Evolutionary conservation across 2,329 filamentous ascomycete species (phyloP), one percentile per base, ranked within the genome.

Genomic region (Pestalotiopsis sp.): DNA sequence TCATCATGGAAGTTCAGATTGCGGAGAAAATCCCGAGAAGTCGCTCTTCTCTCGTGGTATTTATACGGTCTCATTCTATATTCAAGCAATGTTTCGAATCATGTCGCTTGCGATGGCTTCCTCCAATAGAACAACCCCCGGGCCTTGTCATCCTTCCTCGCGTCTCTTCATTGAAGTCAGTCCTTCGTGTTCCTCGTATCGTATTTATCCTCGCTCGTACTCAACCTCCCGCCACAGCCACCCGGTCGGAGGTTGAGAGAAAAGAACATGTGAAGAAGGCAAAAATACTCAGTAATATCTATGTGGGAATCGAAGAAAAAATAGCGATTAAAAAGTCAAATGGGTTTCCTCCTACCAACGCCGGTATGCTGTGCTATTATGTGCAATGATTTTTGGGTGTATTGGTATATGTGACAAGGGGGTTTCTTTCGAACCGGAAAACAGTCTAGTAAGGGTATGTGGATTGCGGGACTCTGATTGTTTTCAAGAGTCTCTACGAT

Each of bases 401-500:
- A 36, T 20, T 27, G 7, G 23, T 63, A 20, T 63, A 41, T 39
- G 38, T 41, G n/a, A 63, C 38, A 41, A 20, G 20, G 4, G 36
- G 20, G 6, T 12, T 4, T 63, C 12, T 36, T 27, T n/a, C 12
- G n/a, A 59, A 36, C 38, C 7, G 31, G 31, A 36, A 20, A 20
- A 62, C 59, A 62, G 38, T 62, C 59, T 62, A 62, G 59, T 36
- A 52, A 52, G 45, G 17, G 7, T 9, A 52, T 23, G 14, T 20
- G 6, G 6, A n/a, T 52, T 52, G 3, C 11, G 3, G 14, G 27
- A 39, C 23, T 9, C n/a, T 55, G 41, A 6, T 25, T 64, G 20
- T 25, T 14, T n/a, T n/a, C 11, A 20, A 25, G 38, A 4, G 12
- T 13, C 25, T 45, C 62, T 58, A 69, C 11, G 68, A 69, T 58